These are phyloP conservation scores for Mimosa pudica DNA, from an alignment of 306 rosid genomes.

Conservation along the genomic window DNA sequence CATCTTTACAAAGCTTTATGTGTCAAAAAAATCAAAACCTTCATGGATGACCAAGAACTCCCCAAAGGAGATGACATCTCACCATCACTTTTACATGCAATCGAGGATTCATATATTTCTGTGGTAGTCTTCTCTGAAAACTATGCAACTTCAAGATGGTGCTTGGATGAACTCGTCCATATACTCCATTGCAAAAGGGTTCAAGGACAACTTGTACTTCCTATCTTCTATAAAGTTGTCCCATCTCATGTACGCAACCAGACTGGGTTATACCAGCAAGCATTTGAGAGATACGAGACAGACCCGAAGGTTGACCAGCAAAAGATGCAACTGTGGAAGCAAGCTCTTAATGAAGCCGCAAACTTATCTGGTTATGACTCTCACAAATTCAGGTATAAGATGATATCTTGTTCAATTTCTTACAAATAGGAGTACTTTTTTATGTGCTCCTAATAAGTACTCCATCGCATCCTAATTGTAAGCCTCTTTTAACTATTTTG, in stretches of 20 bases:
- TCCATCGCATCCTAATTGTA: too few species aligned
- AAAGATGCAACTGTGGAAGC: background rate
- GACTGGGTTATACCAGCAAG: background rate
- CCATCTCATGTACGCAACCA: background rate
- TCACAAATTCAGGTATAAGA: background rate
- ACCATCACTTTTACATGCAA: background rate
- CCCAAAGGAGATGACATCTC: conserved; percentile 8
- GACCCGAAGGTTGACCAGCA: too few species aligned
- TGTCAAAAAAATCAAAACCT: background rate
- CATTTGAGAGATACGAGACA: background rate
- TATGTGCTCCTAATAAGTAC: background rate
- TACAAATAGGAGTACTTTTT: too few species aligned
- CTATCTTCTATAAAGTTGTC: background rate
- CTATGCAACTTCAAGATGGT: conserved; percentile 5
- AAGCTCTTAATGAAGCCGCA: background rate
- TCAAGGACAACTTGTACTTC: background rate
- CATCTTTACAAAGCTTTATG: background rate
- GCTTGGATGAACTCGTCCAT: conserved; percentile 12
- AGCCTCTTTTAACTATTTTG: too few species aligned
- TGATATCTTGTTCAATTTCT: too few species aligned
- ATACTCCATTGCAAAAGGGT: conserved; percentile 2
- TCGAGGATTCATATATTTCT: background rate
- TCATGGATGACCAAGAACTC: background rate
- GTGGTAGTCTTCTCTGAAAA: background rate
- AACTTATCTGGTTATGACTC: background rate